Evolutionary conservation across 164 flowering plant genomes (phyloP).

Genomic region (Macadamia tetraphylla): DNA sequence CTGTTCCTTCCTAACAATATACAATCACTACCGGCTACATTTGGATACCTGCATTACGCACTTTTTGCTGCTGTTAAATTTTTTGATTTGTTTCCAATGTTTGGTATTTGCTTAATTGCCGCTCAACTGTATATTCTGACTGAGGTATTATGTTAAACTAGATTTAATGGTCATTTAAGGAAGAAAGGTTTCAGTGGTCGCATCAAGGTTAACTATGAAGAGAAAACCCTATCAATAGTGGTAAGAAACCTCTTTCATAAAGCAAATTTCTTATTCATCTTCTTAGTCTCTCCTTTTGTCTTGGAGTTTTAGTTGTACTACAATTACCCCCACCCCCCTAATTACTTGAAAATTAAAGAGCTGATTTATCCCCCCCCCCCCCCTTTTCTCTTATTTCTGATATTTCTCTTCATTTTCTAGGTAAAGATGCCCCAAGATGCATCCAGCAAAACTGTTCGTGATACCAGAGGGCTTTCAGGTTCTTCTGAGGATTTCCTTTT

Average conservation of each 20-base stretch:
- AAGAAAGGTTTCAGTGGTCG: slow-evolving; percentile 88
- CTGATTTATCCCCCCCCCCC: too few relatives aligned
- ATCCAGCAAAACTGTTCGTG: slow-evolving; percentile 64
- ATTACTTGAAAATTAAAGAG: too few relatives aligned
- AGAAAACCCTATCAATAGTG: slow-evolving; percentile 74
- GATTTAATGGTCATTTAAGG: slow-evolving; percentile 67
- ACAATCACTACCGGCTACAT: background rate
- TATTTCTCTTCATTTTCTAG: slow-evolving; percentile 22
- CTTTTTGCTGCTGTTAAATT: background rate
- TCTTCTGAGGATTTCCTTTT: background rate
- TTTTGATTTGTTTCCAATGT: background rate
- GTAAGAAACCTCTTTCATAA: slow-evolving; percentile 28
- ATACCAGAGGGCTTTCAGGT: slow-evolving; percentile 92
- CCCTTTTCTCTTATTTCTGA: too few relatives aligned
- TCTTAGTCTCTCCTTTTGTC: too few relatives aligned
- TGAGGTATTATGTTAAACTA: slow-evolving; percentile 15
- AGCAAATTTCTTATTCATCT: too few relatives aligned
- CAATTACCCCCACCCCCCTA: too few relatives aligned
- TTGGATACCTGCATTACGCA: background rate
- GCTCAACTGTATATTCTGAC: background rate
- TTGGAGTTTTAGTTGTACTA: too few relatives aligned
- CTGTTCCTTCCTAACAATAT: slow-evolving; percentile 3
- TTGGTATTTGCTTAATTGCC: too few relatives aligned
- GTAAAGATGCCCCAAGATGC: slow-evolving; percentile 97
- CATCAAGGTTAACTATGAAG: slow-evolving; percentile 60